Percentiles rank a stretch among this genome's conserved stretches.
Evolutionary conservation across 768 basidiomycete genomes (phyloP).

Genomic region (Mrakia gelida): DNA sequence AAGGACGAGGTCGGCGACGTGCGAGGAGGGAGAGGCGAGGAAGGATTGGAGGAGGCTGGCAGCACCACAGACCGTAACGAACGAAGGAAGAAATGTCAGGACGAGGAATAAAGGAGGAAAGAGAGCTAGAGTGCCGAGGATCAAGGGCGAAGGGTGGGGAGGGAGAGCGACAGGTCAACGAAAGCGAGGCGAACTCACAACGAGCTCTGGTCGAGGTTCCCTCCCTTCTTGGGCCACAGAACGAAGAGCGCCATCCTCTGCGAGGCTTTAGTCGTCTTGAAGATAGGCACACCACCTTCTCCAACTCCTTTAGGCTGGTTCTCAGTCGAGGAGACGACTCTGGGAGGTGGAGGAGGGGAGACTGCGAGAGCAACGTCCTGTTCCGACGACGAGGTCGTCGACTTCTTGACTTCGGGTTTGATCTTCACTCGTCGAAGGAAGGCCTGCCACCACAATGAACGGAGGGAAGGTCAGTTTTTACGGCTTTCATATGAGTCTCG

Average conservation of each 20-base stretch:
- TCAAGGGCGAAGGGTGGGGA: background rate
- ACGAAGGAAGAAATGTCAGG: background rate
- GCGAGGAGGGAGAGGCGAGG: conserved; percentile 17
- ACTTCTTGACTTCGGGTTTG: background rate
- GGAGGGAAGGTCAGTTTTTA: background rate
- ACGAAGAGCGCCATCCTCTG: conserved; percentile 13
- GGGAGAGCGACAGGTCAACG: background rate
- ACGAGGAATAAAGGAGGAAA: background rate
- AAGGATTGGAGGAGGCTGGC: conserved; percentile 17
- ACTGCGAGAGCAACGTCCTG: background rate
- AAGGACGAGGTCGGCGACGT: conserved; percentile 10
- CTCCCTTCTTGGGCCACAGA: conserved; percentile 12
- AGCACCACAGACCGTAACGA: too few relatives aligned
- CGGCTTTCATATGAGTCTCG: background rate
- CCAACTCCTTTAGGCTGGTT: conserved; percentile 7
- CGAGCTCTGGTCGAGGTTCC: background rate
- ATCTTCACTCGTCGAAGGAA: background rate
- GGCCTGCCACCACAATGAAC: background rate
- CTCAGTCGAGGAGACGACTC: background rate
- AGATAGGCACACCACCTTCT: background rate
- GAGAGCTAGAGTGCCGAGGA: background rate
- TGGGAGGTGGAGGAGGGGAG: background rate
- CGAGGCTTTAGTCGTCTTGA: background rate
- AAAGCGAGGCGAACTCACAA: conserved; percentile 12
- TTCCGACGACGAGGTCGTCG: background rate